phyloP scores from a whole-genome alignment of 2,329 filamentous ascomycete species.

The Fusarium hostae region DNA sequence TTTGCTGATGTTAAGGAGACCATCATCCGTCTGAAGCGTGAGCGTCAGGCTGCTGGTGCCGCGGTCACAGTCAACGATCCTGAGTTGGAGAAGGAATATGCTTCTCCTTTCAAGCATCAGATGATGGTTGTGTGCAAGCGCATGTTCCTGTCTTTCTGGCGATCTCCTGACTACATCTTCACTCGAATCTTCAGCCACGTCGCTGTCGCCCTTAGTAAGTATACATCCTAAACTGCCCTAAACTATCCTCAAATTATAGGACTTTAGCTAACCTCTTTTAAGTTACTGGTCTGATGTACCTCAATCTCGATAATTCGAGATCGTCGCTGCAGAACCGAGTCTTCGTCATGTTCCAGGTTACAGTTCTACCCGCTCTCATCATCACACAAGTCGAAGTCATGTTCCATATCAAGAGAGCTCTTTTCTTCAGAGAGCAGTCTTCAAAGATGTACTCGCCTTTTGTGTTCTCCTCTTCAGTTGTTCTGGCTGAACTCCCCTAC shows the following conservation, averaged over 20 bases:
- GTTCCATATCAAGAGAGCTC: slow-evolving; percentile 81
- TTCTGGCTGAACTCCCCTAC: slow-evolving; percentile 88
- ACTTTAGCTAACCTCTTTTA: not conserved
- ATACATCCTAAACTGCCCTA: rapidly evolving
- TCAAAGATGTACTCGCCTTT: slow-evolving; percentile 87
- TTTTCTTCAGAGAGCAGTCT: slow-evolving; percentile 87
- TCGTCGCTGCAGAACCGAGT: slow-evolving; percentile 84
- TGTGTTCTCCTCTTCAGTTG: slow-evolving; percentile 80
- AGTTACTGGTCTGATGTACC: slow-evolving; percentile 80
- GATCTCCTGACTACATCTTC: slow-evolving; percentile 88
- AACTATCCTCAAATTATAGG: not conserved
- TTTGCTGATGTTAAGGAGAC: slow-evolving; percentile 72
- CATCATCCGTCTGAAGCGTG: slow-evolving; percentile 73
- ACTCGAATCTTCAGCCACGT: slow-evolving; percentile 88
- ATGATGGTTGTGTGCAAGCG: slow-evolving; percentile 78
- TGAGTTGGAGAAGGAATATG: slow-evolving; percentile 78
- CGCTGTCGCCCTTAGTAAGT: slow-evolving; percentile 70
- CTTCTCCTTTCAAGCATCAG: slow-evolving; percentile 82
- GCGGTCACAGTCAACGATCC: slow-evolving; percentile 62
- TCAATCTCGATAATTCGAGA: slow-evolving; percentile 80
- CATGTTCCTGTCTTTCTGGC: slow-evolving; percentile 83
- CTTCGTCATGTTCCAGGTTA: slow-evolving; percentile 91
- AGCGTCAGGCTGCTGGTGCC: slow-evolving; percentile 58
- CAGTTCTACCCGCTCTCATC: slow-evolving; percentile 84
- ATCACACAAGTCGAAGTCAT: slow-evolving; percentile 84